A percentile compares a stretch with the other conserved stretches of the same genome.
phyloP scores from a whole-genome alignment of 1,284 basidiomycete species.

The Cryptococcus sp. region DNA sequence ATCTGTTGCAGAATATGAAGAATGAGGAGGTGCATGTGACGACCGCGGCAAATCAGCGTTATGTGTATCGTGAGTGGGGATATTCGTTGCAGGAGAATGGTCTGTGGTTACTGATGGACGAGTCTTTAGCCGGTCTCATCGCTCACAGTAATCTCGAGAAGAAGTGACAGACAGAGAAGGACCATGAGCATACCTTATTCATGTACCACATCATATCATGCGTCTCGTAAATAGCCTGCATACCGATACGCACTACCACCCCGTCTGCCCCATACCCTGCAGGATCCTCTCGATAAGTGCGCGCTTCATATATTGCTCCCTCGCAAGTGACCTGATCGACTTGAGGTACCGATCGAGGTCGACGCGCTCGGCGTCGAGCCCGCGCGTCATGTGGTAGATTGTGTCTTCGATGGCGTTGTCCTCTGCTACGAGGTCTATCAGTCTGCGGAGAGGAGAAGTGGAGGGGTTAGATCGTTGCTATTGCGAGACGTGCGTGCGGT shows the following conservation, averaged over 20 bases:
- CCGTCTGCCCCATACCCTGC: constrained; percentile 60
- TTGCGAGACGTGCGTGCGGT: not conserved
- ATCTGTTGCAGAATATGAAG: constrained; percentile 36
- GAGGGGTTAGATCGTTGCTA: not conserved
- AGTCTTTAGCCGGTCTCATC: constrained; percentile 29
- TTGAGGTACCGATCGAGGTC: constrained; percentile 89
- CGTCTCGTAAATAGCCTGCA: not conserved
- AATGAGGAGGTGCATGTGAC: constrained; percentile 38
- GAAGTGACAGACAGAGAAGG: not conserved
- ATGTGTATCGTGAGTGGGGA: constrained; percentile 38
- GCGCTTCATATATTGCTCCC: constrained; percentile 75
- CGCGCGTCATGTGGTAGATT: constrained; percentile 92
- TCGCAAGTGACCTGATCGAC: constrained; percentile 80
- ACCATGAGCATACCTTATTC: not conserved
- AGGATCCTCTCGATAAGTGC: constrained; percentile 85
- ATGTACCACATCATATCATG: not conserved
- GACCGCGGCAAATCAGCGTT: constrained; percentile 38
- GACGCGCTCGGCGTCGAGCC: constrained; percentile 84
- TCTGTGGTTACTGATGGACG: not conserved
- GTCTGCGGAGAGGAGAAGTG: too few relatives aligned
- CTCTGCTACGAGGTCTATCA: constrained; percentile 94
- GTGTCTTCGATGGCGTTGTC: constrained; percentile 98
- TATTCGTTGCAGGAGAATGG: not conserved
- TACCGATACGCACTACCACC: constrained; percentile 20
- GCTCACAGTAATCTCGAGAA: constrained; percentile 33